These are phyloP conservation scores for Gossypium armourianum DNA, from an alignment of 441 rosid genomes.

Conservation along the genomic window DNA sequence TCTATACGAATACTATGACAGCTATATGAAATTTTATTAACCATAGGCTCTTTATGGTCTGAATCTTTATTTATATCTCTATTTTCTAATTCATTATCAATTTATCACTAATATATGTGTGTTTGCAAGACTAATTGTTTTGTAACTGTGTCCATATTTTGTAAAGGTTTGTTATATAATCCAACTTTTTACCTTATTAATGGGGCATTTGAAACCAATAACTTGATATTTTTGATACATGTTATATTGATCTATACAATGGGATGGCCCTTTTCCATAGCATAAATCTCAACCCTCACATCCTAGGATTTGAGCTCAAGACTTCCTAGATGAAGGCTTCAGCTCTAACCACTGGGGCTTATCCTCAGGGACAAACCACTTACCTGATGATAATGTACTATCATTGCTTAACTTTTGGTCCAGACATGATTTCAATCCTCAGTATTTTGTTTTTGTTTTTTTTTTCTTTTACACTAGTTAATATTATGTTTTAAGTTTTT, in stretches of 20 bases:
- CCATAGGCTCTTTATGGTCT: neutral
- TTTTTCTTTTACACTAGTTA: neutral
- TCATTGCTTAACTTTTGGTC: neutral
- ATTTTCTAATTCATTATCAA: neutral
- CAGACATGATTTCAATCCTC: neutral
- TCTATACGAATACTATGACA: neutral
- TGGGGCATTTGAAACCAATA: neutral
- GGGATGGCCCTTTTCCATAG: neutral
- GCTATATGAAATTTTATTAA: neutral
- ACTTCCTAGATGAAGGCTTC: neutral
- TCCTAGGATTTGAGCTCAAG: neutral
- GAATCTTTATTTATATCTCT: neutral
- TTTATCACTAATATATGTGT: neutral
- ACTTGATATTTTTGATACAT: neutral
- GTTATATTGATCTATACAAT: neutral
- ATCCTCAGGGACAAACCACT: neutral
- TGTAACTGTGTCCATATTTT: neutral
- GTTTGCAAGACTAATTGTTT: neutral
- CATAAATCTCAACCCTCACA: neutral
- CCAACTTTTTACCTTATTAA: neutral
- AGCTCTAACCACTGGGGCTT: neutral
- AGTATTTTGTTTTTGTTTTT: neutral
- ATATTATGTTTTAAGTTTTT: neutral
- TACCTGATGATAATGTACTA: neutral
- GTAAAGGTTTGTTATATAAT: neutral